Base-by-base conservation (phyloP, 225 moss, liverwort and hornwort species). In the Polytrichum commune region DNA sequence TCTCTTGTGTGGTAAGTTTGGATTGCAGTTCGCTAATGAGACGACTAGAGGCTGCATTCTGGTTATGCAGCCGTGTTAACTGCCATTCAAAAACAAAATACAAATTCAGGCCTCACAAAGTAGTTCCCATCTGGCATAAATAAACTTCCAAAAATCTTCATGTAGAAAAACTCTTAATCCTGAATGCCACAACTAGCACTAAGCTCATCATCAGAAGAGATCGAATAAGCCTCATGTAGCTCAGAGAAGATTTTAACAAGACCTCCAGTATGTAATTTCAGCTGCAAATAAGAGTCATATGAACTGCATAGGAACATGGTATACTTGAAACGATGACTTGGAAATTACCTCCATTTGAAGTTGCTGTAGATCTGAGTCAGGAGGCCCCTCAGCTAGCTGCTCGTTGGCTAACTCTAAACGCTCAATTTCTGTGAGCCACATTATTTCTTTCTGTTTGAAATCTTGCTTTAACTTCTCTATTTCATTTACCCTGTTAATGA, bases 331-430 rank as follows among this genome's bases (percentile, higher is more conserved):
- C 8, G 0, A 35, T 35, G 16, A 38, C 46, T 46, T 13, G 46
- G 46, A 46, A 73, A 71, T 65, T 84, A 96, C 95, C 91, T 96
- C 95, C 73, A 90, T 68, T 71, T 90, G 91, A 73, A 96, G 82
- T 68, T 96, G 93, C 70, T 93, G 89, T 79, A 91, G 88, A 62
- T 91, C 91, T 70, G 87, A 86, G 74, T 90, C 95, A 73, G 93
- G 81, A 65, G 85, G 81, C 27, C 93, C 95, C 55, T 81, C 90
- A 67, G 84, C 83, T 73, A 93, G 88, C 76, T 96, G 93, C 64
- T 96, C 93, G 80, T 91, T 96, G 55, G 81, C 91, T 76, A 88
- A 74, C 81, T 96, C 90, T 76, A 96, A 81, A 27, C 91, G 79
- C 80, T 93, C 91, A 69, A 96, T 96, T 77, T 93, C 93, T 66